These are phyloP conservation scores for Schizophyllum amplum DNA, from an alignment of 1,284 basidiomycete species.

Conservation along the genomic window DNA sequence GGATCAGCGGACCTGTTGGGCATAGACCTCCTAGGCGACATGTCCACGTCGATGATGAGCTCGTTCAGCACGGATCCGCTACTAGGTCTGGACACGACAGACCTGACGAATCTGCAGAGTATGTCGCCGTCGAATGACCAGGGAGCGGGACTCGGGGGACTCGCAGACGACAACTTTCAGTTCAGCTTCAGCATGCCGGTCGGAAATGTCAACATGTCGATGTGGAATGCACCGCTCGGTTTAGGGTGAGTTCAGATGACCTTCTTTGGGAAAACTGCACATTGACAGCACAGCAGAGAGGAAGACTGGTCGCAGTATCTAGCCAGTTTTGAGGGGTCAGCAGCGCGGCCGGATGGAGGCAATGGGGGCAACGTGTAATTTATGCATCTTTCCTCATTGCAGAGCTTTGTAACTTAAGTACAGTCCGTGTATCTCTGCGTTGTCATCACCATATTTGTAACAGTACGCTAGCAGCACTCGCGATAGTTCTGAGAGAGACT, in stretches of 20 bases:
- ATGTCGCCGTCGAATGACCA: background rate
- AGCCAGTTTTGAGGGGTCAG: background rate
- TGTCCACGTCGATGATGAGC: background rate
- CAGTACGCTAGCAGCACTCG: no score
- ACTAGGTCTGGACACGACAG: background rate
- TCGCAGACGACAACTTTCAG: background rate
- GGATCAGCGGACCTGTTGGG: background rate
- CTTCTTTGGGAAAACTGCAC: no score
- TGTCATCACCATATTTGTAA: no score
- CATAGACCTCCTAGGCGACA: background rate
- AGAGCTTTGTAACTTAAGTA: no score
- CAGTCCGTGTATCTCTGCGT: no score
- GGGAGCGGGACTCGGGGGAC: background rate
- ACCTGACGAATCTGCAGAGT: background rate
- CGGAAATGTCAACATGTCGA: background rate
- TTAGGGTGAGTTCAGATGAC: background rate
- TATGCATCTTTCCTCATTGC: no score
- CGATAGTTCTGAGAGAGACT: no score
- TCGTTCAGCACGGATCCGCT: background rate
- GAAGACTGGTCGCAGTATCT: background rate
- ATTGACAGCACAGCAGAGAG: background rate
- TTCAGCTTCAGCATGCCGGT: background rate
- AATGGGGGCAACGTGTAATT: no score
- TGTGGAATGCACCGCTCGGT: background rate
- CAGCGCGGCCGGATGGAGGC: background rate